phyloP scores from a whole-genome alignment of 192 early-diverging fungal genomes.

The Podochytrium sp. region DNA sequence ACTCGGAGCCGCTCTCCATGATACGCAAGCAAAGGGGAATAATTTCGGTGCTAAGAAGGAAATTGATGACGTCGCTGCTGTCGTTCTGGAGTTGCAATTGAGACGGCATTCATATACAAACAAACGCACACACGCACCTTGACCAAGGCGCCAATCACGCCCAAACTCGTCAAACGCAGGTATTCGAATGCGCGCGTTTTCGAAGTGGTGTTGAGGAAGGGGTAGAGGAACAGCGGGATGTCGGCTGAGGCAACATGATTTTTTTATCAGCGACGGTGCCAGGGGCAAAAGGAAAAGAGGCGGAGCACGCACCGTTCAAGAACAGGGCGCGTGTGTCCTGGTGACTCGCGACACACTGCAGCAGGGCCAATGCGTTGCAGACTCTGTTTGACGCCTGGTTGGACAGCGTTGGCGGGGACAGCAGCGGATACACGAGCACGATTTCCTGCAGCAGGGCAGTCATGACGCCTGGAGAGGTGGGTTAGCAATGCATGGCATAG shows the following conservation, averaged over 20 bases:
- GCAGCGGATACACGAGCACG: slow-evolving; percentile 89
- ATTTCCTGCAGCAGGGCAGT: slow-evolving; percentile 95
- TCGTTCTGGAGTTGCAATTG: slow-evolving; percentile 69
- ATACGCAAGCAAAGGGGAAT: slow-evolving; percentile 97
- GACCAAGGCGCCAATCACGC: slow-evolving; percentile 95
- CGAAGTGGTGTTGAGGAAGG: slow-evolving; percentile 94
- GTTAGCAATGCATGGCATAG: too few relatives aligned
- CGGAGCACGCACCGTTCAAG: slow-evolving; percentile 66
- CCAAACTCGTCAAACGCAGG: slow-evolving; percentile 88
- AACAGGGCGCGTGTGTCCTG: slow-evolving; percentile 85
- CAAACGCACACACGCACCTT: slow-evolving; percentile 61
- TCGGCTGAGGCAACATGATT: slow-evolving; percentile 74
- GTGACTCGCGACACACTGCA: slow-evolving; percentile 96
- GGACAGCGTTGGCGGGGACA: slow-evolving; percentile 85
- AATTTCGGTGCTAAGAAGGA: slow-evolving; percentile 95
- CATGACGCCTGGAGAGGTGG: slow-evolving; percentile 75
- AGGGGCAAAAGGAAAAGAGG: slow-evolving; percentile 1
- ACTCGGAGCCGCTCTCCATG: slow-evolving; percentile 96
- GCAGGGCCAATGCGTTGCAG: slow-evolving; percentile 91
- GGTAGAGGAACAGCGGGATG: slow-evolving; percentile 96
- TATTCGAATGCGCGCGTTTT: slow-evolving; percentile 97
- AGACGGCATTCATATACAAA: background rate
- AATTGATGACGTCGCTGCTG: slow-evolving; percentile 93
- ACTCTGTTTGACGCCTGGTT: slow-evolving; percentile 91
- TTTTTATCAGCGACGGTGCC: too few relatives aligned